Evolutionary conservation across 2,329 filamentous ascomycete genomes (phyloP).

Genomic region (Fusarium subtropicale): DNA sequence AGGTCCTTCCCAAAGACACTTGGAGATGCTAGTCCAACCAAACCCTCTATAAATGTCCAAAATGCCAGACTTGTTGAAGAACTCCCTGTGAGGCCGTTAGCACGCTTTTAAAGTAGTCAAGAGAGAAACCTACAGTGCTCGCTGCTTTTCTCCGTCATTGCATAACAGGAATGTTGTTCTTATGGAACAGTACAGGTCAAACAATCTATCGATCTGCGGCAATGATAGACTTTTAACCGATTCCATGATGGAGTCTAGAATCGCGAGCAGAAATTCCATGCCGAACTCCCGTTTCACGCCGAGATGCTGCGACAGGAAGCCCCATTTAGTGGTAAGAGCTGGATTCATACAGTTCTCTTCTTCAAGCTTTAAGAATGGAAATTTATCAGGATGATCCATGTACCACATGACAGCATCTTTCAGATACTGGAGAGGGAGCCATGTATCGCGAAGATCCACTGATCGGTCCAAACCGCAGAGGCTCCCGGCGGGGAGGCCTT

Average conservation of each 20-base stretch:
- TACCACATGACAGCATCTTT: background rate
- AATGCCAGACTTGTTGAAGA: slow-evolving; percentile 11
- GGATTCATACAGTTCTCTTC: background rate
- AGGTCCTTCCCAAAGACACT: slow-evolving; percentile 20
- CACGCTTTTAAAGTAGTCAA: fast-evolving
- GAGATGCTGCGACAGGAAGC: slow-evolving; percentile 19
- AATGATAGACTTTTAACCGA: background rate
- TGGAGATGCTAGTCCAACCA: slow-evolving; percentile 1
- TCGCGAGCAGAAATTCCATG: slow-evolving; percentile 17
- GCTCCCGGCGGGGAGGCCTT: slow-evolving; percentile 3
- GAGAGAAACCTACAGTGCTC: background rate
- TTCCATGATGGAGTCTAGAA: background rate
- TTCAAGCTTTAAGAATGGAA: slow-evolving; percentile 33
- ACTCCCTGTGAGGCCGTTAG: background rate
- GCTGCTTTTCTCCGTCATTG: background rate
- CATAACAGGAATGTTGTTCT: background rate
- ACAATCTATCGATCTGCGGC: background rate
- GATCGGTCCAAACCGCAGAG: slow-evolving; percentile 8
- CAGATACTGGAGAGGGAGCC: slow-evolving; percentile 6
- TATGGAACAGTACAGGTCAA: slow-evolving; percentile 15
- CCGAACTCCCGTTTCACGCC: background rate
- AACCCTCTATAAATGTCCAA: background rate
- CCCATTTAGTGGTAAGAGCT: slow-evolving; percentile 3
- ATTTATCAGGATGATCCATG: slow-evolving; percentile 13
- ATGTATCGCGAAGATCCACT: slow-evolving; percentile 5